Conservation (phyloP, 2,329 filamentous ascomycete genomes). For the Colletotrichum euphorbiae region DNA sequence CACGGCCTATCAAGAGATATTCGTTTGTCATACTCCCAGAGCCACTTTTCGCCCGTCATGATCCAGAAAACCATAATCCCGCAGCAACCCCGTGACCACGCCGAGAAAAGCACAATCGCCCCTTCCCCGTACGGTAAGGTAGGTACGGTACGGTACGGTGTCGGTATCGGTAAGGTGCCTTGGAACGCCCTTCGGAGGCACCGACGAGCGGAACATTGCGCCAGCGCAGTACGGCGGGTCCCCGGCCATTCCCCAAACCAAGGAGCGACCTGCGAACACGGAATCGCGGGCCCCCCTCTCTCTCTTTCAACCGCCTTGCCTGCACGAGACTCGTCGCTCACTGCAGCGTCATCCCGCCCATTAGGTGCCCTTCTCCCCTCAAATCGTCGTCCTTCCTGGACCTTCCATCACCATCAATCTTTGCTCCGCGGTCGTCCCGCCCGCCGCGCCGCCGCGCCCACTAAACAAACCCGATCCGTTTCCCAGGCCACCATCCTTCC, state of each 20-base stretch:
- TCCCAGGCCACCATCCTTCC: not conserved
- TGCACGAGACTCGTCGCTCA: too few species aligned
- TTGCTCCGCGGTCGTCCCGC: too few species aligned
- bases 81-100: not conserved
- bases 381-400: too few species aligned
- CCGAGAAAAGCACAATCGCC: not conserved
- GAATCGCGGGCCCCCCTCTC: not conserved
- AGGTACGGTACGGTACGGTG: too few species aligned
- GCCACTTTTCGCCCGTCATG: not conserved
- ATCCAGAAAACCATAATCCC: constrained; percentile 8
- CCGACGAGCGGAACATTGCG: constrained; percentile 36
- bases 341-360: too few species aligned
- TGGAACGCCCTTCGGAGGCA: constrained; percentile 20
- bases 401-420: too few species aligned
- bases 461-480: not conserved
- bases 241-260: constrained; percentile 12
- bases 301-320: too few species aligned
- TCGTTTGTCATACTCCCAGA: constrained; percentile 18
- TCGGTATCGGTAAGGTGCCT: too few species aligned
- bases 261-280: not conserved
- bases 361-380: too few species aligned
- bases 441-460: too few species aligned
- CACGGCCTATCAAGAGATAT: constrained; percentile 19
- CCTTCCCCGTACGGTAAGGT: too few species aligned
- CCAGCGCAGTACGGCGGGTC: constrained; percentile 23